Percentiles rank a stretch among this genome's conserved stretches.
Evolutionary conservation across 2,329 filamentous ascomycete species (phyloP).

Genomic region (Atkinsonella texensis): DNA sequence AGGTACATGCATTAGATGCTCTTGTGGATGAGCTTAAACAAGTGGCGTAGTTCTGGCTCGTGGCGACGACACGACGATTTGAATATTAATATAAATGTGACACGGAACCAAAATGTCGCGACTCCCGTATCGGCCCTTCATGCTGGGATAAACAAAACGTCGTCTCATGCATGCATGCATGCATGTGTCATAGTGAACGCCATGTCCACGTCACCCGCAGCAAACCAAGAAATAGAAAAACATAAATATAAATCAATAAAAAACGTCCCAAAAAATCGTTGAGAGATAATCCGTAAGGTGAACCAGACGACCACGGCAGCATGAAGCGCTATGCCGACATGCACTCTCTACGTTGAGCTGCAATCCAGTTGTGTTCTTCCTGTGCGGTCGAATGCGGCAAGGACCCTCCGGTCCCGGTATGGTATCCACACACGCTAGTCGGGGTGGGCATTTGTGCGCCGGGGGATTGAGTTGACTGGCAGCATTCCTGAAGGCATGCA

Average conservation of each 20-base stretch:
- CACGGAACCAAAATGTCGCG: neutral
- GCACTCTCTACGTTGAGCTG: too few species aligned
- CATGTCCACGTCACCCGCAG: too few species aligned
- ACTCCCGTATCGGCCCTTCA: neutral
- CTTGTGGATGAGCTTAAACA: constrained; percentile 25
- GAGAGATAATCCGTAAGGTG: too few species aligned
- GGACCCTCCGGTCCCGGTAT: neutral
- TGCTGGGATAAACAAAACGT: neutral
- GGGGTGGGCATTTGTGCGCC: neutral
- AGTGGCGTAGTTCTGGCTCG: neutral
- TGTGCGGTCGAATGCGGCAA: neutral
- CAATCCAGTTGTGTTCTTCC: neutral
- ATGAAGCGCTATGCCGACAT: too few species aligned
- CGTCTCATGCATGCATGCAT: neutral
- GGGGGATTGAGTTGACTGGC: neutral
- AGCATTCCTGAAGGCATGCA: neutral
- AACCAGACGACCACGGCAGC: too few species aligned
- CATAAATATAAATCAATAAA: too few species aligned
- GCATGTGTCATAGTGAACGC: too few species aligned
- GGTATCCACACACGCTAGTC: neutral
- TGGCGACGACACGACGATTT: neutral
- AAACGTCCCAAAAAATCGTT: neutral
- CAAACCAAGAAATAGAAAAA: too few species aligned
- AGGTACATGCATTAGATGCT: constrained; percentile 25
- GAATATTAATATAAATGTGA: constrained; percentile 1